These are phyloP conservation scores for Elsinoe australis DNA, from an alignment of 2,329 filamentous ascomycete species.

Conservation along the genomic window DNA sequence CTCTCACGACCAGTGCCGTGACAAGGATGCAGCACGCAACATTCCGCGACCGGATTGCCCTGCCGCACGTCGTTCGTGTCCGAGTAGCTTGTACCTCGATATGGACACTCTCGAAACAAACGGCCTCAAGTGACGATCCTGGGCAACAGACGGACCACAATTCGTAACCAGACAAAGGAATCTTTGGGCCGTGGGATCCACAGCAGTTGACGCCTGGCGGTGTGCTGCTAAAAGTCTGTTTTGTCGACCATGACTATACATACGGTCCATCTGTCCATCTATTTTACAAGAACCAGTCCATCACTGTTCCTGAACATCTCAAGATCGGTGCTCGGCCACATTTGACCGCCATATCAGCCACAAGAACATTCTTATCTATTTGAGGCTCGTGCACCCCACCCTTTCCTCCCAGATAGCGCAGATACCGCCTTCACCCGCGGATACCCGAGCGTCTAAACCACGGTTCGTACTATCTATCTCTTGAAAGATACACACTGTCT, in stretches of 20 bases:
- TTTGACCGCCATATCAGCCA: constrained; percentile 14
- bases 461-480: constrained; percentile 10
- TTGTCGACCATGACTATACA: constrained; percentile 7
- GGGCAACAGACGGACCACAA: constrained; percentile 4
- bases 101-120: constrained; percentile 13
- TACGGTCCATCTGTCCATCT: constrained; percentile 8
- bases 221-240: constrained; percentile 11
- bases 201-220: constrained; percentile 14
- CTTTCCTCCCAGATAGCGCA: constrained; percentile 15
- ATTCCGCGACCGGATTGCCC: neutral
- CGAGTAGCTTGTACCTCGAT: constrained; percentile 9
- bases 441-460: constrained; percentile 4
- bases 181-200: constrained; percentile 12
- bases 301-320: no score
- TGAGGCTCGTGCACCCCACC: constrained; percentile 14
- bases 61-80: constrained; percentile 1
- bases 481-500: constrained; percentile 13
- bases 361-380: constrained; percentile 9
- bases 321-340: neutral
- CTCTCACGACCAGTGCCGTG: constrained; percentile 1
- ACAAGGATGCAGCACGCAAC: constrained; percentile 7
- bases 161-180: constrained; percentile 14
- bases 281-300: no score
- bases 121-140: neutral
- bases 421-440: constrained; percentile 13